Conservation (phyloP, 2,329 filamentous ascomycete species). For the Harringtonia aguacate region DNA sequence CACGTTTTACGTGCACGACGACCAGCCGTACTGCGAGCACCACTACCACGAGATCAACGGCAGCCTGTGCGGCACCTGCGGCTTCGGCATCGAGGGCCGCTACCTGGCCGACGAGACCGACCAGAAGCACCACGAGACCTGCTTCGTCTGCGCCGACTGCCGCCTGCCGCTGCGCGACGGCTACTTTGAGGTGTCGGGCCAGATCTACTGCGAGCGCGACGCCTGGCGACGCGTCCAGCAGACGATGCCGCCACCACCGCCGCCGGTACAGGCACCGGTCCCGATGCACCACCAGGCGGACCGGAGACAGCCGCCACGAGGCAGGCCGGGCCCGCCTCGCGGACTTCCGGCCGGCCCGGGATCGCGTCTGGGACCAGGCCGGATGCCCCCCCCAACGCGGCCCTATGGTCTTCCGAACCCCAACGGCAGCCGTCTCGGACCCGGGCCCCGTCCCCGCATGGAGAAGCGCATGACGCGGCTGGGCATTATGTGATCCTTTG, state of each 20-base stretch:
- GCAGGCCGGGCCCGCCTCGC: neutral
- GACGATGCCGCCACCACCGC: neutral
- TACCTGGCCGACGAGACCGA: constrained; percentile 74
- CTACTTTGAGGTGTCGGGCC: constrained; percentile 80
- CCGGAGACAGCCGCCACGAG: neutral
- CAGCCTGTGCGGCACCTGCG: constrained; percentile 71
- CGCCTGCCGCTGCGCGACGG: constrained; percentile 64
- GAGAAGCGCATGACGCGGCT: constrained; percentile 53
- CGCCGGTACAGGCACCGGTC: neutral
- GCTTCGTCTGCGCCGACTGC: constrained; percentile 78
- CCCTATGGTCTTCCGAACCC: constrained; percentile 24
- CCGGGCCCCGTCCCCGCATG: constrained; percentile 35
- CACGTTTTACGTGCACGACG: constrained; percentile 84
- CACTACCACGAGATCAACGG: constrained; percentile 91
- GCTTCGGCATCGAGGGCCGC: constrained; percentile 81
- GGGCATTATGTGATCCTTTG: constrained; percentile 36
- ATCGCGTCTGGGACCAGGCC: neutral
- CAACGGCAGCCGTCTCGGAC: constrained; percentile 22
- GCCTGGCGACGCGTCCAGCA: constrained; percentile 47
- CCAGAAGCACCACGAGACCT: constrained; percentile 77
- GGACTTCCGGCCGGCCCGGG: neutral
- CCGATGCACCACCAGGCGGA: neutral
- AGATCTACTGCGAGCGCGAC: constrained; percentile 78
- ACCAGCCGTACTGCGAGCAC: constrained; percentile 80
- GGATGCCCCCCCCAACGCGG: neutral